Conservation (phyloP, 129 eudicot species). For the Tagetes erecta region DNA sequence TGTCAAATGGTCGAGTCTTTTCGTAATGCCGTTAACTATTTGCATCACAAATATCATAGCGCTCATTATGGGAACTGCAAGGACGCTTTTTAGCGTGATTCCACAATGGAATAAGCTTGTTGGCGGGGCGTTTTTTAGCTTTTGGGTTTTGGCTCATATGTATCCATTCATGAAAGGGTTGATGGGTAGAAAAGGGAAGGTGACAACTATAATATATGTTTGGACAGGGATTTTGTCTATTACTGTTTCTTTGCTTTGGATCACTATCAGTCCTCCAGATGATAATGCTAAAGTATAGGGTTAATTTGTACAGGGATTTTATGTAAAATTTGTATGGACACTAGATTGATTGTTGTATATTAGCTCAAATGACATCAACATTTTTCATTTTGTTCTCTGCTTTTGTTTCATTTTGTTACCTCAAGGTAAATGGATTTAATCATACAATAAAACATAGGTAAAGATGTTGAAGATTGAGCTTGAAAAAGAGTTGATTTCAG, state of each 20-base stretch:
- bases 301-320: background rate
- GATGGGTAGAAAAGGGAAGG: constrained; percentile 76
- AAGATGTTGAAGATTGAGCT: background rate
- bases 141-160: constrained; percentile 90
- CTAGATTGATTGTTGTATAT: background rate
- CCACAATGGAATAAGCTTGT: constrained; percentile 83
- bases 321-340: constrained; percentile 16
- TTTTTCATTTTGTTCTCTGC: background rate
- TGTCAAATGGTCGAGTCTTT: constrained; percentile 74
- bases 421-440: background rate
- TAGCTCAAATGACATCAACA: background rate
- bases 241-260: constrained; percentile 75
- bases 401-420: background rate
- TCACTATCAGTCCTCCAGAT: constrained; percentile 57
- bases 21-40: constrained; percentile 69
- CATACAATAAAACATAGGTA: background rate
- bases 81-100: constrained; percentile 69
- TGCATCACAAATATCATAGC: constrained; percentile 60
- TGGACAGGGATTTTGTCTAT: constrained; percentile 82
- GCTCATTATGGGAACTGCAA: constrained; percentile 59
- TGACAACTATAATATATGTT: constrained; percentile 67
- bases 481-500: background rate
- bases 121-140: constrained; percentile 78
- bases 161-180: constrained; percentile 86
- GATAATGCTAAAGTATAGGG: constrained; percentile 27